phyloP scores from a whole-genome alignment of 2,329 filamentous ascomycete species.

The Talaromyces sp. region DNA sequence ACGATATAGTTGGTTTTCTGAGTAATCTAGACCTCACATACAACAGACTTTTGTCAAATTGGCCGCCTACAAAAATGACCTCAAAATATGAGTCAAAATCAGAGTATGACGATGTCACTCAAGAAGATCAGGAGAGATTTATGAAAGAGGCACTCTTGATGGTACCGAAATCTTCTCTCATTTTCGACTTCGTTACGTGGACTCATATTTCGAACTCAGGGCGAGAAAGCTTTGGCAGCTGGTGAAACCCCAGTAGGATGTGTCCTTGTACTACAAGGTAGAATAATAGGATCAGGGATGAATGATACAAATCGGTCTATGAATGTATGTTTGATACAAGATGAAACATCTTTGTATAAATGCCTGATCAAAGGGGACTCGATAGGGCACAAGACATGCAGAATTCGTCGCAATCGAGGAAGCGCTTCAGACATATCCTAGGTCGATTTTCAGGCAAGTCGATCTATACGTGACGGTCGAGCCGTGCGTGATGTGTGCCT shows the following conservation, averaged over 20 bases:
- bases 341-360: neutral
- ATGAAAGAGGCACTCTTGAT: constrained; percentile 85
- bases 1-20: neutral
- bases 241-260: constrained; percentile 97
- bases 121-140: constrained; percentile 55
- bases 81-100: neutral
- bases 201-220: constrained; percentile 49
- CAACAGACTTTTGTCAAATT: neutral
- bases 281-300: constrained; percentile 85
- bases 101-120: constrained; percentile 19
- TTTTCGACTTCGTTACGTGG: neutral
- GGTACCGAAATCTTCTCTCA: constrained; percentile 50
- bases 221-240: constrained; percentile 74
- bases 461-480: constrained; percentile 96
- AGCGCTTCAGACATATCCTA: constrained; percentile 62
- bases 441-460: constrained; percentile 66
- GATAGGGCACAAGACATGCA: constrained; percentile 88
- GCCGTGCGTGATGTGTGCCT: constrained; percentile 98
- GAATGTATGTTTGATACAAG: constrained; percentile 43
- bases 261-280: constrained; percentile 77
- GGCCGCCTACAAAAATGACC: neutral
- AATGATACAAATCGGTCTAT: constrained; percentile 93
- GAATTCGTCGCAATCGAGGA: constrained; percentile 83
- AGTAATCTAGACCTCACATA: neutral
- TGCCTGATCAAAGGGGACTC: constrained; percentile 6